A percentile compares a stretch with the other conserved stretches of the same genome.
Evolutionary conservation across 2,329 filamentous ascomycete species (phyloP).

Genomic region (Arthrobotrys pseudoclavata): DNA sequence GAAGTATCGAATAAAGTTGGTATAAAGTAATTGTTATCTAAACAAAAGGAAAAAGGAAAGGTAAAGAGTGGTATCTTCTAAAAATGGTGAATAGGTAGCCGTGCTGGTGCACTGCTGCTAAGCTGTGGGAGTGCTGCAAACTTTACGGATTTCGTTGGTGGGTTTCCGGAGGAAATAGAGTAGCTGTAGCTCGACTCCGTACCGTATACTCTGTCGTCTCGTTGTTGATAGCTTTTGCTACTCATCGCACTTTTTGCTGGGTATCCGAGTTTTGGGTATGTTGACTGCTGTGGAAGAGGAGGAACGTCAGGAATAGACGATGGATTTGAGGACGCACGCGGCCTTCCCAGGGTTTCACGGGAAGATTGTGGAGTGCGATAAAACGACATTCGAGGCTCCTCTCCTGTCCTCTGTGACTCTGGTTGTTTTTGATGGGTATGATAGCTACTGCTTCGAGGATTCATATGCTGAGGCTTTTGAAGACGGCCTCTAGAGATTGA

Average conservation of each 20-base stretch:
- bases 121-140: constrained; percentile 48
- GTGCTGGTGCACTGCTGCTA: constrained; percentile 19
- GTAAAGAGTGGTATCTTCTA: constrained; percentile 19
- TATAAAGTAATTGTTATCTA: constrained; percentile 24
- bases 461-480: constrained; percentile 52
- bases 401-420: neutral
- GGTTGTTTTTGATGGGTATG: constrained; percentile 22
- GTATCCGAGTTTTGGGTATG: constrained; percentile 31
- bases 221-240: constrained; percentile 7
- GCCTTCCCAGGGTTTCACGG: constrained; percentile 45
- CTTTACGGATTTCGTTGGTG: constrained; percentile 45
- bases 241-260: constrained; percentile 51
- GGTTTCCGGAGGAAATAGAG: constrained; percentile 43
- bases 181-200: constrained; percentile 44
- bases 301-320: constrained; percentile 19
- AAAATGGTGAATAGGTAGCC: constrained; percentile 45
- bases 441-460: constrained; percentile 14
- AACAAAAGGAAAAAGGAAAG: constrained; percentile 16
- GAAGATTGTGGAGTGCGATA: constrained; percentile 48
- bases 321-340: constrained; percentile 27
- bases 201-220: constrained; percentile 36
- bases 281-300: constrained; percentile 14
- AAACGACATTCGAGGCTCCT: constrained; percentile 51
- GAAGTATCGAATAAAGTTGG: constrained; percentile 21
- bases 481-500: constrained; percentile 51